These are phyloP conservation scores for Nakazawaea ambrosiae DNA, from an alignment of 805 yeast genomes.

Conservation along the genomic window DNA sequence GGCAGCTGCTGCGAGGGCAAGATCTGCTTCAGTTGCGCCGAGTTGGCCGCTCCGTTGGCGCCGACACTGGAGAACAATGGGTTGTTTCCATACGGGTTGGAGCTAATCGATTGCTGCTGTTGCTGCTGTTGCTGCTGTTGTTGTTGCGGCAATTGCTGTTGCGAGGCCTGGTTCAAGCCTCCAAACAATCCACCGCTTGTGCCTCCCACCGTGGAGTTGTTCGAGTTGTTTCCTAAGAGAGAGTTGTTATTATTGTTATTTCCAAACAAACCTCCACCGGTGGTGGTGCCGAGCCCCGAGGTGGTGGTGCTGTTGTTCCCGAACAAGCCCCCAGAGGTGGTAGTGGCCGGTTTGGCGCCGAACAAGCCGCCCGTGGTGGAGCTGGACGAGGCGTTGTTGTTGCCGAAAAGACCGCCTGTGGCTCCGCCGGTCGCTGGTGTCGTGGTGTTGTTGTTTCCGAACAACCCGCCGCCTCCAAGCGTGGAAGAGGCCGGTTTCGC, in stretches of 20 bases:
- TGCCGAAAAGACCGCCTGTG: conserved; percentile 34
- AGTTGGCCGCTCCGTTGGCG: conserved; percentile 20
- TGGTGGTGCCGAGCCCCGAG: conserved; percentile 25
- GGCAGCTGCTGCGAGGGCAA: conserved; percentile 28
- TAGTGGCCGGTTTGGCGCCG: conserved; percentile 12
- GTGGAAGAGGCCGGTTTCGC: conserved; percentile 10
- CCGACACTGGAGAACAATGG: conserved; percentile 47
- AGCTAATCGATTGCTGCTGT: conserved; percentile 29
- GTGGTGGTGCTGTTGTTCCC: conserved; percentile 16
- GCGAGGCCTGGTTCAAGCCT: conserved; percentile 14
- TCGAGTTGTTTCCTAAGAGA: neutral
- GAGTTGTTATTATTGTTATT: conserved; percentile 13
- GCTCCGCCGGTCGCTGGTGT: conserved; percentile 8
- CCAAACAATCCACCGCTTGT: conserved; percentile 7
- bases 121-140: conserved; percentile 23
- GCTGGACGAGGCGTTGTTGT: conserved; percentile 15
- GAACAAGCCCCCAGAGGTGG: conserved; percentile 20
- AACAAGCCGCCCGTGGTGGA: conserved; percentile 3
- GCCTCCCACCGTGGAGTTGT: conserved; percentile 9
- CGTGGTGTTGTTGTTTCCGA: conserved; percentile 16
- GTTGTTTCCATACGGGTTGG: conserved; percentile 75
- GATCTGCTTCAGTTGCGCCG: conserved; percentile 27
- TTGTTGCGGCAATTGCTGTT: conserved; percentile 18
- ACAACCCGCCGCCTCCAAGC: conserved; percentile 29
- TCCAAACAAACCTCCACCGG: conserved; percentile 31